These are phyloP conservation scores for Blakeslea trispora DNA, from an alignment of 371 early-diverging fungal species.

Conservation along the genomic window DNA sequence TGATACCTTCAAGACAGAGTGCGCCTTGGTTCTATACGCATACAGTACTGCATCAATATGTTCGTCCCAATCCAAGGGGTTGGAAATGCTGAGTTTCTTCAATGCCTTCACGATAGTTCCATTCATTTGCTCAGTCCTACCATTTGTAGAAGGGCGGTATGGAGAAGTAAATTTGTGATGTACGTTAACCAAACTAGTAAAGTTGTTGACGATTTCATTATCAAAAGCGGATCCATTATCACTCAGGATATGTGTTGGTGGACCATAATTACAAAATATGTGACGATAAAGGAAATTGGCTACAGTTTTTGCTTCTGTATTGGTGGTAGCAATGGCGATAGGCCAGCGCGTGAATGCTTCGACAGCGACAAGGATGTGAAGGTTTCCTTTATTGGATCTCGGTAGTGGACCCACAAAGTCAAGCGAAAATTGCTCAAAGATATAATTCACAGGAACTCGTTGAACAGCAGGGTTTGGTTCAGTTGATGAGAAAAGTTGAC, in stretches of 20 bases:
- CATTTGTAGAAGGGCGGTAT: constrained; percentile 25
- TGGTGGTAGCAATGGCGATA: constrained; percentile 32
- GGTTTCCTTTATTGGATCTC: constrained; percentile 22
- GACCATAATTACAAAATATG: constrained; percentile 33
- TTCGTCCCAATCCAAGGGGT: background rate
- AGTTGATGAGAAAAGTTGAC: background rate
- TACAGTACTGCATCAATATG: constrained; percentile 4
- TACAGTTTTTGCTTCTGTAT: constrained; percentile 25
- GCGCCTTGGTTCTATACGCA: constrained; percentile 8
- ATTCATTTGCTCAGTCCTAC: constrained; percentile 20
- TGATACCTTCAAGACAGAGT: constrained; percentile 1
- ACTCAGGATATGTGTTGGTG: constrained; percentile 25
- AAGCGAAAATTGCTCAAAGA: constrained; percentile 33
- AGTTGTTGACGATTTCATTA: background rate
- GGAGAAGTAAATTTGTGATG: constrained; percentile 13
- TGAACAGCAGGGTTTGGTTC: background rate
- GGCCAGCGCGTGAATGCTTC: constrained; percentile 49
- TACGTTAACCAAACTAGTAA: background rate
- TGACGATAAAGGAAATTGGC: constrained; percentile 39
- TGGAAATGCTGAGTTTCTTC: constrained; percentile 1
- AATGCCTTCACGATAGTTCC: constrained; percentile 15
- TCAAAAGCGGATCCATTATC: constrained; percentile 5
- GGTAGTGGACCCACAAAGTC: constrained; percentile 46
- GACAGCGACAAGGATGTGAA: constrained; percentile 44
- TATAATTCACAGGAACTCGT: background rate